Evolutionary conservation across 1,284 basidiomycete genomes (phyloP).

Genomic region (Cystobasidium slooffiae): DNA sequence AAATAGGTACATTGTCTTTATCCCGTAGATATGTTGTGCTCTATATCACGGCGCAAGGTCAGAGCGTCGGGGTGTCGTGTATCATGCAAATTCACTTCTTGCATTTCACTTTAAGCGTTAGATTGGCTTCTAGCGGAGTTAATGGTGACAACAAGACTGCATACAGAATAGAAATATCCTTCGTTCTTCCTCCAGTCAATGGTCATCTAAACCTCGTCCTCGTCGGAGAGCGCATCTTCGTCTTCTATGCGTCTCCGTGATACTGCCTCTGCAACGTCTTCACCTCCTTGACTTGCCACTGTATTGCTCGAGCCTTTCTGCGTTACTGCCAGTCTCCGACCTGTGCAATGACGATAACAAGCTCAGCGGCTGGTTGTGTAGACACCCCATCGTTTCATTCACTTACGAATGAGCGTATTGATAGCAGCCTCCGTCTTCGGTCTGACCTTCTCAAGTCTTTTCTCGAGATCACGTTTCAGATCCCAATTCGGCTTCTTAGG

Average conservation of each 20-base stretch:
- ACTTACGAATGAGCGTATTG: conserved; percentile 85
- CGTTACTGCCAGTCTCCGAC: conserved; percentile 22
- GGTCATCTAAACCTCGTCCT: conserved; percentile 31
- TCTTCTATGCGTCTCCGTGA: conserved; percentile 35
- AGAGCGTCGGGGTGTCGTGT: too few species aligned
- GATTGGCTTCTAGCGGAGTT: not conserved
- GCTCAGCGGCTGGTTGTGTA: not conserved
- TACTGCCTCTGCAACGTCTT: conserved; percentile 43
- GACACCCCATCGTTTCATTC: not conserved
- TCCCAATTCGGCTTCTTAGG: conserved; percentile 98
- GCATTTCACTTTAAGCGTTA: too few species aligned
- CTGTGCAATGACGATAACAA: not conserved
- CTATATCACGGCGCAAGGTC: not conserved
- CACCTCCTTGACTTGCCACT: conserved; percentile 32
- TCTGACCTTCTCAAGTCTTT: conserved; percentile 85
- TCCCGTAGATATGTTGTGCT: not conserved
- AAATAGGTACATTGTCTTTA: not conserved
- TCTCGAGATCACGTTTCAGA: conserved; percentile 89
- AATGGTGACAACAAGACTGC: conserved; percentile 6
- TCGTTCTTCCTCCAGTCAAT: too few species aligned
- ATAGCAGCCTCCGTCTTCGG: conserved; percentile 88
- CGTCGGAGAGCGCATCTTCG: conserved; percentile 38
- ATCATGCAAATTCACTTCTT: too few species aligned
- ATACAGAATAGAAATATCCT: not conserved
- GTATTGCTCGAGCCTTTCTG: conserved; percentile 29